Evolutionary conservation across 345 rosid species (phyloP).

Genomic region (Populus euphratica): DNA sequence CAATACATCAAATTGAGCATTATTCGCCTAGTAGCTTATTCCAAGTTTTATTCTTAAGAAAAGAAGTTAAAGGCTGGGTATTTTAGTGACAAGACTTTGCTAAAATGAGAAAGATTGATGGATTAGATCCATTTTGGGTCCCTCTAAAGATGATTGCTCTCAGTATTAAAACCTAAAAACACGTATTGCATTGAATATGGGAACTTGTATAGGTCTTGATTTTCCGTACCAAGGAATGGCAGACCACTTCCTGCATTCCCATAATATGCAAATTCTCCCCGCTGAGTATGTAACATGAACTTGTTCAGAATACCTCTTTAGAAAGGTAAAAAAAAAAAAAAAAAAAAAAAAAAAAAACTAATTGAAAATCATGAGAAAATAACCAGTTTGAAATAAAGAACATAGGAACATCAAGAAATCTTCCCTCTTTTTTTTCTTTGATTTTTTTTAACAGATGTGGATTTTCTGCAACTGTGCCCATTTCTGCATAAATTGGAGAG

Average conservation of each 20-base stretch:
- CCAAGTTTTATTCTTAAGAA: conserved; percentile 4
- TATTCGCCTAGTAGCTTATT: conserved; percentile 8
- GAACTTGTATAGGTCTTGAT: not conserved
- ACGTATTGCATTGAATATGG: not conserved
- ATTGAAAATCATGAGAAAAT: too few species aligned
- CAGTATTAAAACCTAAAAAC: not conserved
- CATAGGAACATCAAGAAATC: not conserved
- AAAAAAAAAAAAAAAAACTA: too few species aligned
- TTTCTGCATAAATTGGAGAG: not conserved
- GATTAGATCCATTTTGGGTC: not conserved
- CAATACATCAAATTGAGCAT: not conserved
- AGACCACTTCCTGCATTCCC: not conserved
- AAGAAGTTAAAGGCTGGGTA: not conserved
- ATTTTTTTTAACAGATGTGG: not conserved
- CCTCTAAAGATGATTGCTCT: not conserved
- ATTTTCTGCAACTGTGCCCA: not conserved
- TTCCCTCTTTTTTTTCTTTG: not conserved
- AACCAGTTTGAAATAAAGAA: not conserved
- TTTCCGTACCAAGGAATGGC: not conserved
- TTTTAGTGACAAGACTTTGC: not conserved
- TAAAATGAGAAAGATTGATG: not conserved
- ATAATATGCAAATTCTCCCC: not conserved
- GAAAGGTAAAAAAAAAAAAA: not conserved
- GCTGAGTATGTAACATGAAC: not conserved
- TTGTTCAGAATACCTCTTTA: not conserved